Evolutionary conservation across 768 basidiomycete species (phyloP).

Genomic region (Gymnopilus dilepis): DNA sequence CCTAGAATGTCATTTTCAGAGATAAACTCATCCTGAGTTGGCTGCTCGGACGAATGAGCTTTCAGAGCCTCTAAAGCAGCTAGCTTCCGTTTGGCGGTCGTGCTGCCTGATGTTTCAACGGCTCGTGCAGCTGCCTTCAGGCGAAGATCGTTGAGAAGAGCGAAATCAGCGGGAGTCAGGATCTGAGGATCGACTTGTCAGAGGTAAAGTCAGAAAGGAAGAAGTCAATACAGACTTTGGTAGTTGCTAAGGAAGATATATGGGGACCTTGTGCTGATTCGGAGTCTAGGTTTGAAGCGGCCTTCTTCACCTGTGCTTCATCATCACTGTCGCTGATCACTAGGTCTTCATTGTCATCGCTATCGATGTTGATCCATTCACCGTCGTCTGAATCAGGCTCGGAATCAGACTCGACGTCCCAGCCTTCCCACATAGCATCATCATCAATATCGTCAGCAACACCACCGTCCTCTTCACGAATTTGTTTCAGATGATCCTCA

Average conservation of each 20-base stretch:
- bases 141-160: slow-evolving; percentile 85
- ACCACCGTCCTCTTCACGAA: slow-evolving; percentile 68
- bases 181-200: slow-evolving; percentile 58
- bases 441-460: slow-evolving; percentile 55
- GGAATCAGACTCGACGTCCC: slow-evolving; percentile 84
- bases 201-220: background rate
- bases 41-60: slow-evolving; percentile 45
- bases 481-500: slow-evolving; percentile 81
- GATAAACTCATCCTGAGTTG: slow-evolving; percentile 64
- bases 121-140: slow-evolving; percentile 77
- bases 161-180: slow-evolving; percentile 96
- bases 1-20: slow-evolving; percentile 94
- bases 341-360: slow-evolving; percentile 69
- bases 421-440: slow-evolving; percentile 82
- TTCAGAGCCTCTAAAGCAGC: slow-evolving; percentile 79
- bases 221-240: slow-evolving; percentile 59
- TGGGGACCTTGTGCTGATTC: slow-evolving; percentile 33
- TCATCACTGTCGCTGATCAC: slow-evolving; percentile 90
- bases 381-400: slow-evolving; percentile 60
- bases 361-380: slow-evolving; percentile 85
- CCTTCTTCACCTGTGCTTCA: slow-evolving; percentile 54
- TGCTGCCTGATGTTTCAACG: slow-evolving; percentile 71
- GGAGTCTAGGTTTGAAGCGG: slow-evolving; percentile 20
- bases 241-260: slow-evolving; percentile 75
- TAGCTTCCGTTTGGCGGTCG: slow-evolving; percentile 88